phyloP scores from a whole-genome alignment of 495 filamentous ascomycete genomes.

The Bryoglossum gracile region DNA sequence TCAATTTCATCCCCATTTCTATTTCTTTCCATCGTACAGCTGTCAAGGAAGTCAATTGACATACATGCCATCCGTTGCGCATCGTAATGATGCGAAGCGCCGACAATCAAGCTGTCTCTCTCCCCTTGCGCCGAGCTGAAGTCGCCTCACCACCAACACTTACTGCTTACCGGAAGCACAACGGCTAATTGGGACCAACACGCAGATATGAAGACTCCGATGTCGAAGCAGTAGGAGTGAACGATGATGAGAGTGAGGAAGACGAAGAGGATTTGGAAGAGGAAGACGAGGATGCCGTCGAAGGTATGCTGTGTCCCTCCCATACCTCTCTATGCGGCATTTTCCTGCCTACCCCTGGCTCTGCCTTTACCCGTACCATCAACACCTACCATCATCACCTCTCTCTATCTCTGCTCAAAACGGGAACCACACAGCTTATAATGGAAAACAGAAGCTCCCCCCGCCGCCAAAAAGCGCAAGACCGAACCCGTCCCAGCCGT shows the following conservation, averaged over 20 bases:
- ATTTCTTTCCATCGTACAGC: not conserved
- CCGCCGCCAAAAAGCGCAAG: conserved; percentile 14
- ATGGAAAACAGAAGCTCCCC: conserved; percentile 4
- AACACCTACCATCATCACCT: not conserved
- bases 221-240: conserved; percentile 5
- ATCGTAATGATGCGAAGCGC: not conserved
- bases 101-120: not conserved
- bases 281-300: conserved; percentile 19
- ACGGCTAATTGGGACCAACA: not conserved
- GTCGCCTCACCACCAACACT: not conserved
- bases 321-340: too few species aligned
- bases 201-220: conserved; percentile 27
- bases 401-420: too few species aligned
- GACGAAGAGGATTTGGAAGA: conserved; percentile 14
- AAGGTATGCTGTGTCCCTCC: conserved; percentile 11
- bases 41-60: not conserved
- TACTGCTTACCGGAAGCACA: not conserved
- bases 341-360: conserved; percentile 1
- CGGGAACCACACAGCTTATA: conserved; percentile 5
- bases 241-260: conserved; percentile 18
- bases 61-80: not conserved
- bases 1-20: not conserved
- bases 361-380: not conserved
- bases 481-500: not conserved
- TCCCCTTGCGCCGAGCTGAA: not conserved